Conservation (phyloP, 805 yeast species). For the Jamesozyma gamospora region DNA sequence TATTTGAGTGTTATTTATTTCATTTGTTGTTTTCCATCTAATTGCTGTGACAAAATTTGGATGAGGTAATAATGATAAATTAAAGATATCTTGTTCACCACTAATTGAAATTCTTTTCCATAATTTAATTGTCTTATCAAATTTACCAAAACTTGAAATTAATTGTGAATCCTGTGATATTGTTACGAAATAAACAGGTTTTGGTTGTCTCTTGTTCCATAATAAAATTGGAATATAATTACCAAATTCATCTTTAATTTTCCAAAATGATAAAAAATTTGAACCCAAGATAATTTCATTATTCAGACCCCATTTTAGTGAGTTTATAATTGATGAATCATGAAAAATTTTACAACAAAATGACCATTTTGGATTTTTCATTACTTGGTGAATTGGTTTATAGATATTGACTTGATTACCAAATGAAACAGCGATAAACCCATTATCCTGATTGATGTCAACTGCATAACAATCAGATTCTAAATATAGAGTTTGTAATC, state of each 20-base stretch:
- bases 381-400: constrained; percentile 45
- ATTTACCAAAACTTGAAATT: constrained; percentile 53
- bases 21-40: constrained; percentile 46
- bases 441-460: constrained; percentile 51
- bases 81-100: constrained; percentile 52
- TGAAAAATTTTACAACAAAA: constrained; percentile 25
- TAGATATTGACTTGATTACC: constrained; percentile 37
- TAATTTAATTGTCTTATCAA: constrained; percentile 59
- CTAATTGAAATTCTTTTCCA: constrained; percentile 73
- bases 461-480: constrained; percentile 57
- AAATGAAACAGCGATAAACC: constrained; percentile 49
- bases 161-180: constrained; percentile 61
- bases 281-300: constrained; percentile 58
- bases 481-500: constrained; percentile 70
- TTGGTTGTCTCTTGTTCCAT: constrained; percentile 43
- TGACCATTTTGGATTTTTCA: constrained; percentile 39
- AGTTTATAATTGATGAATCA: constrained; percentile 30
- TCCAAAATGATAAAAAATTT: constrained; percentile 44
- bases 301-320: constrained; percentile 45
- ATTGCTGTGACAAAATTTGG: constrained; percentile 45
- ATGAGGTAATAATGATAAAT: constrained; percentile 59
- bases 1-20: constrained; percentile 31
- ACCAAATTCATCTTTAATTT: constrained; percentile 38
- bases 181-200: constrained; percentile 45
- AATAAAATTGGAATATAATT: constrained; percentile 24